Base-by-base conservation (phyloP, 2,329 filamentous ascomycete species). In the Epicoccum sorghinum region DNA sequence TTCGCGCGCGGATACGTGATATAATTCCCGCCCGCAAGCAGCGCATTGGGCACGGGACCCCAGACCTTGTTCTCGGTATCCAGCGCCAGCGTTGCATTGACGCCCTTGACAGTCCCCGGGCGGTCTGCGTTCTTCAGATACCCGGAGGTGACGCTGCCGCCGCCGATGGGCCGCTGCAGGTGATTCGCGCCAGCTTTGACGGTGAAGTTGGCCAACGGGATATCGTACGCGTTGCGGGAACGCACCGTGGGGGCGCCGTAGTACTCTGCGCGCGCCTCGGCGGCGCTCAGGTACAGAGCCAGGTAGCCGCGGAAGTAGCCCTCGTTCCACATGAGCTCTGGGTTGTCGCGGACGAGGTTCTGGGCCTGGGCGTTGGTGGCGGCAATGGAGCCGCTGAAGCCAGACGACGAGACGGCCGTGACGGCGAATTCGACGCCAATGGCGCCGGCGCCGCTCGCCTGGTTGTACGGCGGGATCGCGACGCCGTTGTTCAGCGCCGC, bases 201-300 rank as follows among this genome's bases (percentile, higher is more conserved):
- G 0, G 86, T 87, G 67, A 89, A 89, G 70, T 87, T 88, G 2
- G 86, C 87, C 9, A 90, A 72, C 3, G 82, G 79, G 39, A 89
- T 79, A 64, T 90, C 87, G 63, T 83, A 81, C 0, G 80, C 74
- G 61, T 87, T 88, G 35, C 83, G 78, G 4, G 75, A 80, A 30
- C 80, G 73, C 7, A 87, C 77, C 3, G 81, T 84, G 0, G 86
- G 85, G 62, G 80, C 68, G 51, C 84, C 87, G 59, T 84, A 90
- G 72, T 81, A 90, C 13, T 77, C 75, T 0, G 86, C 87, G 18
- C 81, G 76, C 4, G 87, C 47, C 24, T 55, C 49, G 4, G 44
- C 35, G 37, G 33, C 30, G 14, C 36, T 55, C 12, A 58, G 42
- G 12, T 51, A 43, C 1, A 58, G 42, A 25, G 39, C 37, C 5